Conservation (phyloP, 345 rosid species). For the Lumnitzera racemosa region DNA sequence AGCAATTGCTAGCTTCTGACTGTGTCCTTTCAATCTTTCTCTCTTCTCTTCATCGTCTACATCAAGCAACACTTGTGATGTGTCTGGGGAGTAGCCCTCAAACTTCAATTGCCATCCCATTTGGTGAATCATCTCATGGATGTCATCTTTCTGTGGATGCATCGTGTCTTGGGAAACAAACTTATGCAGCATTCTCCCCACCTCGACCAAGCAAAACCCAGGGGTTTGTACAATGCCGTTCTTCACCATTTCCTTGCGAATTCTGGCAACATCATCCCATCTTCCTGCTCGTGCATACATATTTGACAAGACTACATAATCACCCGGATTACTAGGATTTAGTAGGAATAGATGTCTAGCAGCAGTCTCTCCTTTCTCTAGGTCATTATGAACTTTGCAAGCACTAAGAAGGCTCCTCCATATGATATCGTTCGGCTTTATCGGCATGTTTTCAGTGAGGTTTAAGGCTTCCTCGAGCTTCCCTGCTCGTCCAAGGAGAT, state of each 20-base stretch:
- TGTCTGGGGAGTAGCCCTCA: constrained; percentile 61
- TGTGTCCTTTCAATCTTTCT: constrained; percentile 61
- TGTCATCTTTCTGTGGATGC: constrained; percentile 25
- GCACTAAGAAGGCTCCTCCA: constrained; percentile 81
- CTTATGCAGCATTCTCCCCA: constrained; percentile 33
- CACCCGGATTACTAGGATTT: constrained; percentile 41
- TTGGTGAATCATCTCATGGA: constrained; percentile 64
- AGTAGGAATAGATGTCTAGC: constrained; percentile 30
- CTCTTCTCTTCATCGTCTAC: constrained; percentile 62
- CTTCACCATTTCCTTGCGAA: constrained; percentile 29
- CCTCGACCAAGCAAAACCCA: constrained; percentile 55
- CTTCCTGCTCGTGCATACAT: constrained; percentile 44
- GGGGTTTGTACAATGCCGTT: constrained; percentile 41
- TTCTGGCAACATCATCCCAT: constrained; percentile 52
- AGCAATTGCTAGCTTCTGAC: constrained; percentile 73
- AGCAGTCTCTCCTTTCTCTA: constrained; percentile 46
- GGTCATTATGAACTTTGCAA: constrained; percentile 42
- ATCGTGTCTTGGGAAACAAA: constrained; percentile 60
- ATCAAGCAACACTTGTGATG: constrained; percentile 44
- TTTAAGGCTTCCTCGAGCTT: constrained; percentile 48
- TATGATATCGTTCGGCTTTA: constrained; percentile 50
- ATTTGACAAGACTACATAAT: constrained; percentile 44
- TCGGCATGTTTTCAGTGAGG: constrained; percentile 42
- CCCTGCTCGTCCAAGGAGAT: constrained; percentile 62
- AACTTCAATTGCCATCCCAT: constrained; percentile 88